Conservation (phyloP, 768 basidiomycete genomes). For the Boletus barrowsii region DNA sequence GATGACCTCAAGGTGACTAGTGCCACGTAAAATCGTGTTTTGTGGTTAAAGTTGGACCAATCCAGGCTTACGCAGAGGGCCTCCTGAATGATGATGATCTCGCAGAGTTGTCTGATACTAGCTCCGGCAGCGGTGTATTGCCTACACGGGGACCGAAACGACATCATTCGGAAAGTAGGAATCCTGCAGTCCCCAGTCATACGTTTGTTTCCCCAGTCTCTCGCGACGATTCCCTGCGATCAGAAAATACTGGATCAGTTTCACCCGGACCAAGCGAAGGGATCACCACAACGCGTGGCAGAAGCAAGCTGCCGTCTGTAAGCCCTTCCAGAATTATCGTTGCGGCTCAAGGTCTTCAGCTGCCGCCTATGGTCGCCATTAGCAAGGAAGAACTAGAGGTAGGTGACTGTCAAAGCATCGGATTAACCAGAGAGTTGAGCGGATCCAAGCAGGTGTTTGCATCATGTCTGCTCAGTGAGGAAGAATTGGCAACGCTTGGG, state of each 20-base stretch:
- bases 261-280: not conserved
- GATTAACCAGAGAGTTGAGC: not conserved
- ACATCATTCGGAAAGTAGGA: not conserved
- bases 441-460: slow-evolving; percentile 30
- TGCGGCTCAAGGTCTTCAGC: not conserved
- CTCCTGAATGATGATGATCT: slow-evolving; percentile 36
- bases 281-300: not conserved
- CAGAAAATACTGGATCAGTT: not conserved
- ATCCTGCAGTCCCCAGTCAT: not conserved
- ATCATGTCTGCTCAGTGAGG: slow-evolving; percentile 36
- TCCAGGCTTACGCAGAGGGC: slow-evolving; percentile 35
- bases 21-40: not conserved
- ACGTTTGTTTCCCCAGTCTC: not conserved
- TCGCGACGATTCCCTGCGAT: not conserved
- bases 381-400: slow-evolving; percentile 25
- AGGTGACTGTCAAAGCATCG: not conserved
- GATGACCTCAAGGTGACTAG: slow-evolving; percentile 20
- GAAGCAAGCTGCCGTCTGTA: not conserved
- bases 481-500: slow-evolving; percentile 33
- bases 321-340: not conserved
- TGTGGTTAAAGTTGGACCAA: slow-evolving; percentile 4
- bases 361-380: not conserved
- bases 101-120: slow-evolving; percentile 15
- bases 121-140: not conserved
- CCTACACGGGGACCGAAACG: not conserved